Evolutionary conservation across 108 stramenopile species (phyloP).

Genomic region (Aurantiochytrium sp.): DNA sequence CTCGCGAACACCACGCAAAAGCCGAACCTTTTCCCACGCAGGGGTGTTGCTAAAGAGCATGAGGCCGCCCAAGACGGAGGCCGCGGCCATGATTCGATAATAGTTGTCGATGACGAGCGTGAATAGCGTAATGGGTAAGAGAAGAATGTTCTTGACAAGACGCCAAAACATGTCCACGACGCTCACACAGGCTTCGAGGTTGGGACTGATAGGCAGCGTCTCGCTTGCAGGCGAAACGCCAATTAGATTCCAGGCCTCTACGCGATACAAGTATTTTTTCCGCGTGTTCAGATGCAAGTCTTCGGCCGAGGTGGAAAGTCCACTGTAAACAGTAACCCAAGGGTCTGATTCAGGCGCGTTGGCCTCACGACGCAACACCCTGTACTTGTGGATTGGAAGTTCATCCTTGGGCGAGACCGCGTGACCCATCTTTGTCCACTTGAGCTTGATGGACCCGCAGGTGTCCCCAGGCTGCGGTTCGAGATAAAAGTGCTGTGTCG

Average conservation of each 20-base stretch:
- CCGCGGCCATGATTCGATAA: background rate
- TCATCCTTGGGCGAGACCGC: background rate
- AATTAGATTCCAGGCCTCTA: conserved; percentile 7
- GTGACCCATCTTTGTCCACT: background rate
- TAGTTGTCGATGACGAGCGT: background rate
- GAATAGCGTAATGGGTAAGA: background rate
- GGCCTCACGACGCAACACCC: background rate
- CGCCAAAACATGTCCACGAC: background rate
- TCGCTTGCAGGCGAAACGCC: background rate
- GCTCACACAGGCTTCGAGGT: background rate
- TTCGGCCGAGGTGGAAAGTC: background rate
- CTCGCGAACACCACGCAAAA: background rate
- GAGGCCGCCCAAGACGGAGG: background rate
- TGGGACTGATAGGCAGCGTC: background rate
- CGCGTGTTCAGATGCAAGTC: background rate
- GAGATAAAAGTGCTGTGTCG: background rate
- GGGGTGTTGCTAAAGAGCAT: background rate
- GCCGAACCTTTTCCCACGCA: background rate
- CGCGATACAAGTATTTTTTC: background rate
- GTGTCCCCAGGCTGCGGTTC: background rate
- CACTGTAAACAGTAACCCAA: background rate
- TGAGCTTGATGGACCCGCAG: background rate
- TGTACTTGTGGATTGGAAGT: background rate
- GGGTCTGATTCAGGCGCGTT: background rate
- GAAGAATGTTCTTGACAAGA: background rate